phyloP scores from a whole-genome alignment of 768 basidiomycete species.

The Gloeostereum incarnatum region DNA sequence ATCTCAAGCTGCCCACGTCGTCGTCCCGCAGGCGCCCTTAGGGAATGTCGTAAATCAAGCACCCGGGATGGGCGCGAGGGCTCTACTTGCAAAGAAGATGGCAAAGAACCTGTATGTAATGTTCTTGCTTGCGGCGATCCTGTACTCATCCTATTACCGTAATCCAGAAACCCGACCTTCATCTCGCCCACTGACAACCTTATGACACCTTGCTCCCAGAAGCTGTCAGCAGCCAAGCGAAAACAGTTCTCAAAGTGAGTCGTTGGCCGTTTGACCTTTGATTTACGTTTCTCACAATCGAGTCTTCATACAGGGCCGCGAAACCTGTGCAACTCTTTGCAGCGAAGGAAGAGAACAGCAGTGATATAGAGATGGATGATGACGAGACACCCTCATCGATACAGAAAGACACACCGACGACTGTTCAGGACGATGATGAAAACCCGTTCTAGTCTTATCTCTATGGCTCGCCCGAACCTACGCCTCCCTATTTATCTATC shows the following conservation, averaged over 20 bases:
- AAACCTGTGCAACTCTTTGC: slow-evolving; percentile 59
- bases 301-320: slow-evolving; percentile 34
- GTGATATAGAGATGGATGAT: slow-evolving; percentile 25
- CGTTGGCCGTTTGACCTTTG: slow-evolving; percentile 15
- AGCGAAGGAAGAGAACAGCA: slow-evolving; percentile 31
- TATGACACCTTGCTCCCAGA: slow-evolving; percentile 90
- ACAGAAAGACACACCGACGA: slow-evolving; percentile 17
- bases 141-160: slow-evolving; percentile 9
- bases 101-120: slow-evolving; percentile 73
- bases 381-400: slow-evolving; percentile 14
- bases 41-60: slow-evolving; percentile 54
- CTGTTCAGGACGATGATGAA: slow-evolving; percentile 45
- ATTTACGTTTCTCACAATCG: slow-evolving; percentile 1
- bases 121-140: slow-evolving; percentile 1
- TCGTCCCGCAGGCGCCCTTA: slow-evolving; percentile 72
- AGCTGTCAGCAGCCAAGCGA: slow-evolving; percentile 85
- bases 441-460: slow-evolving; percentile 70
- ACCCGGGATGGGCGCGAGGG: slow-evolving; percentile 80
- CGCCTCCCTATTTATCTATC: slow-evolving; percentile 14
- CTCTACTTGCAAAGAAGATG: slow-evolving; percentile 89
- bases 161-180: slow-evolving; percentile 69
- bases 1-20: slow-evolving; percentile 66
- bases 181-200: slow-evolving; percentile 94
- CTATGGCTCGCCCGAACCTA: slow-evolving; percentile 10
- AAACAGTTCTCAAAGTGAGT: slow-evolving; percentile 83